Percentiles rank a stretch among this genome's conserved stretches.
Conservation (phyloP, 257 asterid species). For the Solanum medicagineum region DNA sequence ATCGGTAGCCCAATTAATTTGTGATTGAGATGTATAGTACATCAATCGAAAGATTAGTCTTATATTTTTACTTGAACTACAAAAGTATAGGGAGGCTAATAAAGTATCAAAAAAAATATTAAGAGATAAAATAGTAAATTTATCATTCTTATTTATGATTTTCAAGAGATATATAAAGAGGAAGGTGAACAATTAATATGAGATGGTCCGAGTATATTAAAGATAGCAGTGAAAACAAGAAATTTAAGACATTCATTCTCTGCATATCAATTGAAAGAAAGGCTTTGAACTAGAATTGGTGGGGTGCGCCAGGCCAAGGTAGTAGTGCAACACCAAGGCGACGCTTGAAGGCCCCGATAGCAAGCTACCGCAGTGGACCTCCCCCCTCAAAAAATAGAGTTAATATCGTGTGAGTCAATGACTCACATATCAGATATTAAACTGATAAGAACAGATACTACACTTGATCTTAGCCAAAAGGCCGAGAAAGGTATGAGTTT, state of each 20-base stretch:
- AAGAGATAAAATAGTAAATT: neutral
- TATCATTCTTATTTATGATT: neutral
- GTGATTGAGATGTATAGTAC: no score
- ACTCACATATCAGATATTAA: constrained; percentile 9
- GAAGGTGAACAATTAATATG: no score
- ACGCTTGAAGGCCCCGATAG: no score
- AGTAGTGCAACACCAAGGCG: neutral
- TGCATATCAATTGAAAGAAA: no score
- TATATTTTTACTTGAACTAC: neutral
- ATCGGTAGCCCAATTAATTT: no score
- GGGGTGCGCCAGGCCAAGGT: neutral
- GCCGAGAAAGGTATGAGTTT: constrained; percentile 24
- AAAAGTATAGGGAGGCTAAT: no score
- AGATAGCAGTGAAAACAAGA: no score
- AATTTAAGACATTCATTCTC: no score
- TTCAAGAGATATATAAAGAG: no score
- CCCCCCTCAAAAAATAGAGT: no score
- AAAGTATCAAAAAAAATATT: no score
- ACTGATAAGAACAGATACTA: constrained; percentile 27
- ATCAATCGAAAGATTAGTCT: neutral
- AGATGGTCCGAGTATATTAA: neutral
- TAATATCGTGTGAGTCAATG: neutral
- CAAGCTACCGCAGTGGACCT: no score
- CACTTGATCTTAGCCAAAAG: constrained; percentile 31
- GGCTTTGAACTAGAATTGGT: neutral